Evolutionary conservation across 2,329 filamentous ascomycete species (phyloP), one percentile per base, ranked within the genome.

Genomic region (Ophiosphaerella narmari): DNA sequence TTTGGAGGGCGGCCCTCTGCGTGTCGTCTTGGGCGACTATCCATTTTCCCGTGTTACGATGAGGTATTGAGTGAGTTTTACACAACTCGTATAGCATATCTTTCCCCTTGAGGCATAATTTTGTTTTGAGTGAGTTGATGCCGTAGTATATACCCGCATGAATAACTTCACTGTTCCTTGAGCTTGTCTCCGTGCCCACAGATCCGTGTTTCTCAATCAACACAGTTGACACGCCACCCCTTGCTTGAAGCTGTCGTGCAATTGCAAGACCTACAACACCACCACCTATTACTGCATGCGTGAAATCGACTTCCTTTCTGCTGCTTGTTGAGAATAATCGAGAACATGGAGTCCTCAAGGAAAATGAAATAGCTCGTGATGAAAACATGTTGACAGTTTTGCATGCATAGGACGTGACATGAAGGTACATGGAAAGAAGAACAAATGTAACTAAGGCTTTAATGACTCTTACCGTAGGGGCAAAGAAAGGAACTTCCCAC

Each of bases 81-180:
- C 93, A 97, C 36, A 96, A 83, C 4, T 79, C 80, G 75, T 99
- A 99, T 51, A 97, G 79, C 70, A 91, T 79, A 29, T 86, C 70
- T 61, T 87, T 87, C 52, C 94, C 94, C 29, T 79, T 77, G 57
- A 97, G 80, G 75, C 94, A 99, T 11, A 99, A 83, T 13, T 77
- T 76, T 1, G 92, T 91, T 76, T 99, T 99, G 45, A 97, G 83
- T 1, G 86, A 87, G 35, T 77, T 74, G 5, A 80, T 70, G 13
- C 89, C 90, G 74, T 97, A 97, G 81, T 97, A 97, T 57, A 97
- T 82, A 12, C 94, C 94, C 1, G 90, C 94, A 72, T 99, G 94
- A 63, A 99, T 95, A 47, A 97, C 93, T 82, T 97, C 92, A 67
- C 89, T 93, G 77, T 96, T 97, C 60, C 92, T 86, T 58, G 88